Base-by-base conservation (phyloP, 2,329 filamentous ascomycete species). In the Colletotrichum godetiae region DNA sequence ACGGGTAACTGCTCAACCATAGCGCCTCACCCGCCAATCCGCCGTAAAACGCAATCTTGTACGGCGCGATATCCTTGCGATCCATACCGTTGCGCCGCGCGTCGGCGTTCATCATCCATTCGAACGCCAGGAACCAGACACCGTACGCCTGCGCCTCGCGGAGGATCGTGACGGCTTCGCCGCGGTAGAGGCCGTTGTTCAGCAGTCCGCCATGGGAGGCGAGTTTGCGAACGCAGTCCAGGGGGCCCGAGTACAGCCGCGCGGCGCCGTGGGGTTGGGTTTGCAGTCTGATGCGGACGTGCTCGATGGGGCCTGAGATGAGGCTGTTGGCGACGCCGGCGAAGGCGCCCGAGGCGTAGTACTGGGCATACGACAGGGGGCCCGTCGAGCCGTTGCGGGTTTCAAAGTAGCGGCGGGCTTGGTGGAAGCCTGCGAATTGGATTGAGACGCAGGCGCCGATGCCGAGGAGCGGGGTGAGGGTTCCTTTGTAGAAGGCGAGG, bases 391-490 rank as follows among this genome's bases (percentile, higher is more conserved):
- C 81, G 84, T 97, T 97, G 76, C 89, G 88, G 57, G 90, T 86
- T 86, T 98, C 96, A 81, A 99, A 92, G 79, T 90, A 92, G 73
- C 97, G 94, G 73, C 94, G 94, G 10, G 96, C 95, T 80, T 93
- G 92, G 87, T 98, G 95, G 88, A 98, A 99, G 78, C 94, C 97
- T 75, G 95, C 97, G 83, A 99, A 99, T 87, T 99, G 97, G 78
- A 99, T 93, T n/a, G 95, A 98, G 58, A 97, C 95, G 82, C 97
- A 99, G 77, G 97, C 97, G 78, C 97, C 97, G 80, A 99, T 98
- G 77, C 97, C 97, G 70, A 99, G 90, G 68, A 99, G 88, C 0
- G 97, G 97, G 5, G 97, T 98, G 69, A 99, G 88, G 0, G 97
- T 98, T 79, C 97, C 97, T 85, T 99, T 99, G 91, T 99, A 99